Percentiles rank a stretch among this genome's conserved stretches.
Conservation (phyloP, 202 grass and related monocot species). For the Dendrocalamus latiflorus region DNA sequence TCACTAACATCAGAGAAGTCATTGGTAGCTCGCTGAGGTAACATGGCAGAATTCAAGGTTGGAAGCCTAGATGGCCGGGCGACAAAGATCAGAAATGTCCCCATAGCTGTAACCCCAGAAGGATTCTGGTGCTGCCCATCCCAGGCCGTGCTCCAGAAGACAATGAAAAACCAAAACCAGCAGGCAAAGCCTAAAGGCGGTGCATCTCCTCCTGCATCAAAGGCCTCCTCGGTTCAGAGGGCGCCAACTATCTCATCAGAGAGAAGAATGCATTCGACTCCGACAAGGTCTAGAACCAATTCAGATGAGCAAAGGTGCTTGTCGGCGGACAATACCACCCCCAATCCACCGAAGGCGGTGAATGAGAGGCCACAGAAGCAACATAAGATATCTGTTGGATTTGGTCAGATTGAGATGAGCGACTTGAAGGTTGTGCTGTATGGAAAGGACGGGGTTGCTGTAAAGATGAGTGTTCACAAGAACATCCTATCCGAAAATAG, state of each 20-base stretch:
- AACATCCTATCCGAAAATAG: no score
- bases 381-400: no score
- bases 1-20: not conserved
- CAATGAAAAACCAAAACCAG: constrained; percentile 53
- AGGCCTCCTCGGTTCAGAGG: constrained; percentile 60
- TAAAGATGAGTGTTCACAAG: no score
- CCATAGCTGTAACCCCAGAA: constrained; percentile 82
- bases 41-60: constrained; percentile 73
- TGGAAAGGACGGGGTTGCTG: no score
- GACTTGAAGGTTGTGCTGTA: no score
- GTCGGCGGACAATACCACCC: constrained; percentile 10
- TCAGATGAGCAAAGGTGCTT: constrained; percentile 32
- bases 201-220: constrained; percentile 60
- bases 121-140: constrained; percentile 94
- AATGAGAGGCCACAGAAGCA: no score
- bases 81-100: constrained; percentile 63
- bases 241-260: constrained; percentile 40
- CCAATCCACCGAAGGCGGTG: constrained; percentile 46
- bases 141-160: constrained; percentile 62
- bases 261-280: constrained; percentile 39
- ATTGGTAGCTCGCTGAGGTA: not conserved
- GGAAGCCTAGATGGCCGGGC: constrained; percentile 45
- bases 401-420: no score
- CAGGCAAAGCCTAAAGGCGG: constrained; percentile 45
- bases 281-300: constrained; percentile 45